Evolutionary conservation across 2,329 filamentous ascomycete genomes (phyloP).

Genomic region (Pseudogymnoascus sp.): DNA sequence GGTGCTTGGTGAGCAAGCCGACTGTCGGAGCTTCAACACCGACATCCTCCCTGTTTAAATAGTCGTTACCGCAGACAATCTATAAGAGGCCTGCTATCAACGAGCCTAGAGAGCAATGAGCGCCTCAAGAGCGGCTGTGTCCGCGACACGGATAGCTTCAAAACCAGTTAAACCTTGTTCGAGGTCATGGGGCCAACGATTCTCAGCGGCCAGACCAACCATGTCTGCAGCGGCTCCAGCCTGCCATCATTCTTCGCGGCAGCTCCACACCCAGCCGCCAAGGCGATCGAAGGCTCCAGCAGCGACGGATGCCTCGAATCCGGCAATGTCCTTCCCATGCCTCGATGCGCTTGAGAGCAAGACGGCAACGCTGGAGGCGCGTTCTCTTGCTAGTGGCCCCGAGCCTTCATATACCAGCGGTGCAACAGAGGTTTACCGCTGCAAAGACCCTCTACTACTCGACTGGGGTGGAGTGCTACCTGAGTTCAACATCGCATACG

Average conservation of each 20-base stretch:
- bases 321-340: conserved; percentile 82
- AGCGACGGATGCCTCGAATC: conserved; percentile 53
- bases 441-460: conserved; percentile 63
- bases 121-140: conserved; percentile 17
- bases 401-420: conserved; percentile 93
- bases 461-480: conserved; percentile 94
- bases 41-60: not conserved
- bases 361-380: conserved; percentile 62
- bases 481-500: conserved; percentile 84
- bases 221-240: conserved; percentile 6
- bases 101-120: conserved; percentile 17
- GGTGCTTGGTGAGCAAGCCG: not conserved
- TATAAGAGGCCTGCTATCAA: not conserved
- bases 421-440: conserved; percentile 70
- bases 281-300: conserved; percentile 15
- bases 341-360: conserved; percentile 75
- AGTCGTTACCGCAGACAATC: not conserved
- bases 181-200: conserved; percentile 15
- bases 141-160: conserved; percentile 16
- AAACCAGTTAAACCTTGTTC: conserved; percentile 12
- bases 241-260: conserved; percentile 15
- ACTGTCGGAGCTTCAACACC: conserved; percentile 1
- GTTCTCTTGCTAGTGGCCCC: conserved; percentile 65
- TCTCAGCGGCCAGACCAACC: conserved; percentile 12
- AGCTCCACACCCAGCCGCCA: conserved; percentile 18